Conservation (phyloP, 2,329 filamentous ascomycete species). For the Xylariales sp. region DNA sequence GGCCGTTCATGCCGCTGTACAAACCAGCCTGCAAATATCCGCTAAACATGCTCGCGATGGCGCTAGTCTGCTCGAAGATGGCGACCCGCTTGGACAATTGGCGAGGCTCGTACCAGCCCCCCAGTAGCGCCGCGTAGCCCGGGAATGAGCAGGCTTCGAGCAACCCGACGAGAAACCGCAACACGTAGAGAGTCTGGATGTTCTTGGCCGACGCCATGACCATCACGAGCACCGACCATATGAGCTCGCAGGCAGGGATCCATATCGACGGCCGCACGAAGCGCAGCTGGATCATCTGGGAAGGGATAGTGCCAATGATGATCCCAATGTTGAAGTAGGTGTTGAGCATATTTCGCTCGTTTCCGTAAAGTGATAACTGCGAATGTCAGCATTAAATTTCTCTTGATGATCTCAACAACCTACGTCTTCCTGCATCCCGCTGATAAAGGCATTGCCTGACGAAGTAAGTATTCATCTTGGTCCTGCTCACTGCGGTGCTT, state of each 20-base stretch:
- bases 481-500: too few species aligned
- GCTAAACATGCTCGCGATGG: conserved; percentile 3
- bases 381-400: background rate
- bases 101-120: conserved; percentile 24
- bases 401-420: too few species aligned
- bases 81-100: conserved; percentile 22
- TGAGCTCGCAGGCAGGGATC: conserved; percentile 23
- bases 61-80: conserved; percentile 15
- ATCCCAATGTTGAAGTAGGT: conserved; percentile 19
- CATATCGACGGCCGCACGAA: conserved; percentile 20
- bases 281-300: conserved; percentile 13
- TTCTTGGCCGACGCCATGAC: conserved; percentile 15
- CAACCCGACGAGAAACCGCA: conserved; percentile 26
- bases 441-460: too few species aligned
- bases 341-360: background rate
- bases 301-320: conserved; percentile 20
- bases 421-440: too few species aligned
- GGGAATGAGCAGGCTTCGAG: conserved; percentile 21
- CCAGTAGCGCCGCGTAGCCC: conserved; percentile 20
- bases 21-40: conserved; percentile 1
- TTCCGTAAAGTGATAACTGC: background rate
- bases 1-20: background rate
- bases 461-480: too few species aligned
- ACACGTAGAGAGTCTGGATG: conserved; percentile 12
- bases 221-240: conserved; percentile 18